Conservation (phyloP, 352 stramenopile genomes). For the Phytophthora sp. region DNA sequence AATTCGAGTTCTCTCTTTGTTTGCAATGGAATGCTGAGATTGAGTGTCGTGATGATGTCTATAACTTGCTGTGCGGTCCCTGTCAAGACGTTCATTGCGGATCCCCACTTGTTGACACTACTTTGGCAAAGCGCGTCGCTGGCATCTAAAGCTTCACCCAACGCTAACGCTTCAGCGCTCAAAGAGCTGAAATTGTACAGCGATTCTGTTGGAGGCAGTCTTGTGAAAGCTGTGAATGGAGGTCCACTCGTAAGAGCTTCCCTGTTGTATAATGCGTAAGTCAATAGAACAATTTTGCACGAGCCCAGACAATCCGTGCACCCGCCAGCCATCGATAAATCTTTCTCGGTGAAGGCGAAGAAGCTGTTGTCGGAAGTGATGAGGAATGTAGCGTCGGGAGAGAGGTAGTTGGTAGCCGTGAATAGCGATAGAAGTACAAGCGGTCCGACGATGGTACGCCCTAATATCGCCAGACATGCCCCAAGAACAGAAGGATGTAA, state of each 20-base stretch:
- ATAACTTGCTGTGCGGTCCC: background rate
- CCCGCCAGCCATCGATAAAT: constrained; percentile 11
- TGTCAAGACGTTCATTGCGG: constrained; percentile 3
- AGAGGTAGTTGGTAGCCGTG: constrained; percentile 3
- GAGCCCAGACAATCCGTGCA: background rate
- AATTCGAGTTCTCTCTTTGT: constrained; percentile 11
- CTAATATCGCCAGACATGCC: background rate
- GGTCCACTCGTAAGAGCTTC: background rate
- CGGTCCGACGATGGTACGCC: background rate
- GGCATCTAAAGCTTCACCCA: constrained; percentile 1
- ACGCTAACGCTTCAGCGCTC: background rate
- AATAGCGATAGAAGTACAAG: background rate
- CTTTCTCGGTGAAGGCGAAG: constrained; percentile 7
- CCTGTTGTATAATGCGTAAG: background rate
- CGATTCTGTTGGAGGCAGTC: background rate
- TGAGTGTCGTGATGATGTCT: background rate
- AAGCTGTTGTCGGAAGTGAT: constrained; percentile 3
- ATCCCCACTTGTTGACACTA: constrained; percentile 16
- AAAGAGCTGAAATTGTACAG: constrained; percentile 8
- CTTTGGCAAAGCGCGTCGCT: constrained; percentile 4
- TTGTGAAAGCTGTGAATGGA: background rate
- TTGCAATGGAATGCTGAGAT: constrained; percentile 1
- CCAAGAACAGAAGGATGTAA: background rate
- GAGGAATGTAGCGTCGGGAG: constrained; percentile 3
- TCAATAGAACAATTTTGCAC: constrained; percentile 9